Evolutionary conservation across 176 grass and related monocot species (phyloP).

Genomic region (Triticum monococcum): DNA sequence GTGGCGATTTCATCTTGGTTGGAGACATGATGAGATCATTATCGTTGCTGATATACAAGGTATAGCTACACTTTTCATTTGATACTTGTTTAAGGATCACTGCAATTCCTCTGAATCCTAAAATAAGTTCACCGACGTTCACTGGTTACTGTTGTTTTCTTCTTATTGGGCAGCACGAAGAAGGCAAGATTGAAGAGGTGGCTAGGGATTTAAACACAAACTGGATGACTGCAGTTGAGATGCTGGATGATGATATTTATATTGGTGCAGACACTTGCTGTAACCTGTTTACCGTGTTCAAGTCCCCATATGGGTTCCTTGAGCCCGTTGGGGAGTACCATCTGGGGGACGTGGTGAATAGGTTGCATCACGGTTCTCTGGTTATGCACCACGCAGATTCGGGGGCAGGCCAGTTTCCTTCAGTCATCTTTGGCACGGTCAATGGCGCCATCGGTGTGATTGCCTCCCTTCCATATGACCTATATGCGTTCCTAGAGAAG

Average conservation of each 20-base stretch:
- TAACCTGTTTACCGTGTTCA: constrained; percentile 57
- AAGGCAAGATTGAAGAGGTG: constrained; percentile 57
- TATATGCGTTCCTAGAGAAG: no score
- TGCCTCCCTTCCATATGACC: no score
- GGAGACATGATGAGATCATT: constrained; percentile 96
- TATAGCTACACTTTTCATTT: constrained; percentile 25
- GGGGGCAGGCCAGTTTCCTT: constrained; percentile 41
- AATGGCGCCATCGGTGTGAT: not conserved
- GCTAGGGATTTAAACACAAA: constrained; percentile 54
- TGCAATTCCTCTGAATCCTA: not conserved
- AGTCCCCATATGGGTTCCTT: constrained; percentile 10
- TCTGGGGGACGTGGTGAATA: constrained; percentile 61
- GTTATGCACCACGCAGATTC: constrained; percentile 51
- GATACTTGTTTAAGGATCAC: not conserved
- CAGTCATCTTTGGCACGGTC: constrained; percentile 62
- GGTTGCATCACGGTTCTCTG: constrained; percentile 52
- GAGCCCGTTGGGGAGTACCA: constrained; percentile 63
- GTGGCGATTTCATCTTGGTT: constrained; percentile 92
- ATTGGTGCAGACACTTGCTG: constrained; percentile 59
- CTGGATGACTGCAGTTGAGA: constrained; percentile 68
- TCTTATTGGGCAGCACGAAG: constrained; percentile 46
- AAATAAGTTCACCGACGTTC: not conserved
- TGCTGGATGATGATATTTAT: constrained; percentile 57
- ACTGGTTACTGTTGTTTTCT: not conserved
- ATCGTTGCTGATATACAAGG: constrained; percentile 92